phyloP scores from a whole-genome alignment of 108 stramenopile species.

The Pseudonitzschia delicatissima region DNA sequence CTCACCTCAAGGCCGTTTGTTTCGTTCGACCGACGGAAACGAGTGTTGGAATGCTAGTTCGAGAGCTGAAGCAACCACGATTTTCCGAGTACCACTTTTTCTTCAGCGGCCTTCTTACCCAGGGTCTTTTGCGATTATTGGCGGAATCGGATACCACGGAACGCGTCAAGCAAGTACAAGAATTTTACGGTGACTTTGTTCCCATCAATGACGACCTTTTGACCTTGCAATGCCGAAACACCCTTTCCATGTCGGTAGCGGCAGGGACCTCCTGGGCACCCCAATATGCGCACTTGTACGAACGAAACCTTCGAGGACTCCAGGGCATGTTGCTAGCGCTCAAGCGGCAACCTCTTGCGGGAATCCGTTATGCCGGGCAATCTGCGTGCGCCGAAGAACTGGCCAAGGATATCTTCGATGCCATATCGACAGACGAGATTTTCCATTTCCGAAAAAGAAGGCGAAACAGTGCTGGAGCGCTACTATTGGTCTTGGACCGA shows the following conservation, averaged over 20 bases:
- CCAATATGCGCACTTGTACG: slow-evolving; percentile 65
- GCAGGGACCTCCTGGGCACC: slow-evolving; percentile 66
- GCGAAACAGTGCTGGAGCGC: slow-evolving; percentile 39
- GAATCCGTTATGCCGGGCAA: slow-evolving; percentile 87
- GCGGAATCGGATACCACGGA: slow-evolving; percentile 91
- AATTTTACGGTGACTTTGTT: slow-evolving; percentile 96
- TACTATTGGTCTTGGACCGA: slow-evolving; percentile 93
- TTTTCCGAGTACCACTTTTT: slow-evolving; percentile 97
- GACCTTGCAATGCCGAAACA: slow-evolving; percentile 83
- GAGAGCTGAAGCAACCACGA: slow-evolving; percentile 78
- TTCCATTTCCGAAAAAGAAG: slow-evolving; percentile 85
- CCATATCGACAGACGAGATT: slow-evolving; percentile 84
- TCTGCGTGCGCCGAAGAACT: slow-evolving; percentile 77
- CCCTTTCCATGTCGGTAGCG: slow-evolving; percentile 71
- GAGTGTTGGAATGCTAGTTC: slow-evolving; percentile 71
- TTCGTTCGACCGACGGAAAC: slow-evolving; percentile 92
- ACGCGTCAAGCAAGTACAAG: slow-evolving; percentile 91
- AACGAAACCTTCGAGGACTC: slow-evolving; percentile 85
- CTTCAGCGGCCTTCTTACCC: slow-evolving; percentile 88
- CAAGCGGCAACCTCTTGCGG: slow-evolving; percentile 79
- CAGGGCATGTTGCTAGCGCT: slow-evolving; percentile 86
- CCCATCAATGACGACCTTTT: slow-evolving; percentile 94
- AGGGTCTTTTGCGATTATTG: slow-evolving; percentile 71
- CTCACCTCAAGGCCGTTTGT: slow-evolving; percentile 91
- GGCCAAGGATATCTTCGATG: slow-evolving; percentile 73